Percentiles rank a stretch among this genome's conserved stretches.
These are phyloP conservation scores for Penicillium sp. DNA, from an alignment of 2,329 filamentous ascomycete genomes.

Conservation along the genomic window DNA sequence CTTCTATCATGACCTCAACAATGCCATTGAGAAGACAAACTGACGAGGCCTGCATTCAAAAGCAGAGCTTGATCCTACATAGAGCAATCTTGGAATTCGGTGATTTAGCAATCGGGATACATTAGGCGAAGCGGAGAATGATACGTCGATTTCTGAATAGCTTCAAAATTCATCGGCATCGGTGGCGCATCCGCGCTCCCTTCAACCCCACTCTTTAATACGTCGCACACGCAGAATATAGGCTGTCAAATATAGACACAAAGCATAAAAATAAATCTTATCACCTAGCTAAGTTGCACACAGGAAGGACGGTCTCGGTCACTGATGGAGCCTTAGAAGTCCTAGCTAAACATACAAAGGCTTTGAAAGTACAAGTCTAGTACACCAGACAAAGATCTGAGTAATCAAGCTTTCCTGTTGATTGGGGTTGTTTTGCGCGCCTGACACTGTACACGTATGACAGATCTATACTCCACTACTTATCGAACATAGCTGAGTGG, in stretches of 20 bases:
- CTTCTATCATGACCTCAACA: not conserved
- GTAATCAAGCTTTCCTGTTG: not conserved
- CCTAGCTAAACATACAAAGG: not conserved
- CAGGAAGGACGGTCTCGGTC: not conserved
- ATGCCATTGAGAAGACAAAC: not conserved
- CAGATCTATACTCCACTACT: not conserved
- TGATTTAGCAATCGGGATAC: not conserved
- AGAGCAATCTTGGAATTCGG: not conserved
- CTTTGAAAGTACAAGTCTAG: not conserved
- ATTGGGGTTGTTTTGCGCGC: constrained; percentile 4
- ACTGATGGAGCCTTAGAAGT: not conserved
- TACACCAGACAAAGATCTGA: not conserved
- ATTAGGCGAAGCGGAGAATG: not conserved
- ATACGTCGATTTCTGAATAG: not conserved
- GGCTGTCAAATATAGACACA: not conserved
- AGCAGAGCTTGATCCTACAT: not conserved
- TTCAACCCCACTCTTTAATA: not conserved
- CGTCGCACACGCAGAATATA: not conserved
- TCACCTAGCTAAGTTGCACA: not conserved
- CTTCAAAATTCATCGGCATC: not conserved
- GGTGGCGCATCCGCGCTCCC: not conserved
- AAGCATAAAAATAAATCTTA: not conserved
- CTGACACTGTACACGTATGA: not conserved
- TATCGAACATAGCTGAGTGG: not conserved
- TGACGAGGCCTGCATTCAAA: too few relatives aligned